Evolutionary conservation across 371 early-diverging fungal species (phyloP).

Genomic region (Synchytrium microbalum): DNA sequence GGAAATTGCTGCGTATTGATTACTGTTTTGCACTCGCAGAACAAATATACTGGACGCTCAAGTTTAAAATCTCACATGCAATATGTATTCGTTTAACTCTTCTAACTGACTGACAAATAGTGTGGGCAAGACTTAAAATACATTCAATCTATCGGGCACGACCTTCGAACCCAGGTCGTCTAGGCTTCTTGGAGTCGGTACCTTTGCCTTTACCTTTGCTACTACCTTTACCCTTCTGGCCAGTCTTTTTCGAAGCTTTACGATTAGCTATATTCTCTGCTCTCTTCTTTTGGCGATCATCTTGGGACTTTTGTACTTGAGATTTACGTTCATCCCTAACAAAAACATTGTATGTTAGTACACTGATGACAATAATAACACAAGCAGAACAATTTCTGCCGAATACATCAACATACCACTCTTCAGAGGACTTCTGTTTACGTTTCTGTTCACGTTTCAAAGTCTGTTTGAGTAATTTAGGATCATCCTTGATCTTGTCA

Average conservation of each 20-base stretch:
- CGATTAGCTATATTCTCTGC: background rate
- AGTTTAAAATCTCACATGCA: too few relatives aligned
- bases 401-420: conserved; percentile 54
- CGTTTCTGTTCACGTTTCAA: conserved; percentile 73
- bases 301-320: background rate
- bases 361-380: too few relatives aligned
- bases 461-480: conserved; percentile 80
- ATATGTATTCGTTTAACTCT: too few relatives aligned
- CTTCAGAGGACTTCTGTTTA: conserved; percentile 73
- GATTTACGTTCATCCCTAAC: background rate
- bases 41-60: too few relatives aligned
- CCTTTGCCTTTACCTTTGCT: background rate
- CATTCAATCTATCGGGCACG: too few relatives aligned
- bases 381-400: too few relatives aligned
- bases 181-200: background rate
- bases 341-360: too few relatives aligned
- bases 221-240: background rate
- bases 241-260: background rate
- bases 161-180: background rate
- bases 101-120: too few relatives aligned
- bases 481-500: conserved; percentile 84
- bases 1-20: too few relatives aligned
- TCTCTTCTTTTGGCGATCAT: background rate
- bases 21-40: too few relatives aligned
- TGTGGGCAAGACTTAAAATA: too few relatives aligned